These are phyloP conservation scores for Kwoniella sp. DNA, from an alignment of 768 basidiomycete species.

Conservation along the genomic window DNA sequence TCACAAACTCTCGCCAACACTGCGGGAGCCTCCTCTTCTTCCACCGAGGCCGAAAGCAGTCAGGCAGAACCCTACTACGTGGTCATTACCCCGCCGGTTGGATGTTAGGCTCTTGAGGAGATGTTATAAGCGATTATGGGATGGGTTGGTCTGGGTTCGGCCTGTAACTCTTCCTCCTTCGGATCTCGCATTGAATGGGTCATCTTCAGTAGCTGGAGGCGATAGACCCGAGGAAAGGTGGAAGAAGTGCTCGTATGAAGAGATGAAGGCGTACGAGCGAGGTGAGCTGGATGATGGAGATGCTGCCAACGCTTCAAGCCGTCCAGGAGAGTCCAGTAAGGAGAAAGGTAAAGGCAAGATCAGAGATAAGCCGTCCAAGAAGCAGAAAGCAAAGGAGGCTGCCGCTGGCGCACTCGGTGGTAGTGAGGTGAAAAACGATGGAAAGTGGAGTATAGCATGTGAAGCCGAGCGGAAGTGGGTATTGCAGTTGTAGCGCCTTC, in stretches of 20 bases:
- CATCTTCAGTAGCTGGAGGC: neutral
- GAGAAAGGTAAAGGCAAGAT: neutral
- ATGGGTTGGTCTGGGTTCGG: conserved; percentile 29
- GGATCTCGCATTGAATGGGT: neutral
- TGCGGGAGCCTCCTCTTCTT: conserved; percentile 13
- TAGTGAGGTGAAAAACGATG: neutral
- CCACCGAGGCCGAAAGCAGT: conserved; percentile 27
- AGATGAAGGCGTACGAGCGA: conserved; percentile 22
- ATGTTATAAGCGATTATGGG: conserved; percentile 38
- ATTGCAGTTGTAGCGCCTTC: neutral
- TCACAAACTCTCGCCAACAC: neutral
- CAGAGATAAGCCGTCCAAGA: neutral
- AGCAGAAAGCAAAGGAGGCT: neutral
- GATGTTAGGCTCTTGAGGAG: conserved; percentile 23
- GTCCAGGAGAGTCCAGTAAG: neutral
- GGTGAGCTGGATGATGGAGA: conserved; percentile 1
- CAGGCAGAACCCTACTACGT: conserved; percentile 34
- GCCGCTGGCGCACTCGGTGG: neutral
- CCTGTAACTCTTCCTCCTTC: conserved; percentile 5
- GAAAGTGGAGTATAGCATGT: conserved; percentile 7
- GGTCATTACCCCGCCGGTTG: conserved; percentile 24
- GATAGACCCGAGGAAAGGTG: conserved; percentile 3
- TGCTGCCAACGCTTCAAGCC: no score
- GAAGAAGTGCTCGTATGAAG: conserved; percentile 28
- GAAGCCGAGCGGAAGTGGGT: conserved; percentile 5